Conservation (phyloP, 495 filamentous ascomycete genomes). For the Filosporella fistucella region DNA sequence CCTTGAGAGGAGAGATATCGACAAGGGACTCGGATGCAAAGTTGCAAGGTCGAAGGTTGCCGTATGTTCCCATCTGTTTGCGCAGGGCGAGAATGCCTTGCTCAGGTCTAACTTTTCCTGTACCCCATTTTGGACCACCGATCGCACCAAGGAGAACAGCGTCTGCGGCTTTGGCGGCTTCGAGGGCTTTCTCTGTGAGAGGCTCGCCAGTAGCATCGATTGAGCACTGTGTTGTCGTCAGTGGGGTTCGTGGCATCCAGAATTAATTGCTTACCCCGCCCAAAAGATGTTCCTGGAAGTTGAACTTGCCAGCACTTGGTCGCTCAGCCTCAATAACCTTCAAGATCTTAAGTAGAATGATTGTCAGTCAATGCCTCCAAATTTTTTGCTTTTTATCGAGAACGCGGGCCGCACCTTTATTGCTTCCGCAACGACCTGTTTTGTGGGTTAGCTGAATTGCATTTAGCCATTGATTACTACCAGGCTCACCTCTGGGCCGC, state of each 20-base stretch:
- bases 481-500: slow-evolving; percentile 78
- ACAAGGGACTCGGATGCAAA: slow-evolving; percentile 90
- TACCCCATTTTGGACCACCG: slow-evolving; percentile 97
- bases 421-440: slow-evolving; percentile 59
- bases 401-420: slow-evolving; percentile 58
- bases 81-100: slow-evolving; percentile 91
- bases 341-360: slow-evolving; percentile 56
- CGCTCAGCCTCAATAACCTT: slow-evolving; percentile 66
- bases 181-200: slow-evolving; percentile 79
- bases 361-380: slow-evolving; percentile 6
- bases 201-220: slow-evolving; percentile 78
- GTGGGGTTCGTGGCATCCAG: not conserved
- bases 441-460: slow-evolving; percentile 1
- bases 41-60: slow-evolving; percentile 96
- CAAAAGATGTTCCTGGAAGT: slow-evolving; percentile 87
- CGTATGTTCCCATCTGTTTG: slow-evolving; percentile 91
- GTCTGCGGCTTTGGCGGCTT: slow-evolving; percentile 83
- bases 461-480: not conserved
- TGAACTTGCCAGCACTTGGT: slow-evolving; percentile 67
- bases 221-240: slow-evolving; percentile 60
- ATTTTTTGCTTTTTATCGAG: not conserved
- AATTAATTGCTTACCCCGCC: slow-evolving; percentile 72
- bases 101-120: slow-evolving; percentile 82
- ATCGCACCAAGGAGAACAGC: slow-evolving; percentile 93
- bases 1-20: slow-evolving; percentile 83